Evolutionary conservation across 345 rosid species (phyloP), one percentile per base, ranked within the genome.

Genomic region (Eucalyptus cloeziana): DNA sequence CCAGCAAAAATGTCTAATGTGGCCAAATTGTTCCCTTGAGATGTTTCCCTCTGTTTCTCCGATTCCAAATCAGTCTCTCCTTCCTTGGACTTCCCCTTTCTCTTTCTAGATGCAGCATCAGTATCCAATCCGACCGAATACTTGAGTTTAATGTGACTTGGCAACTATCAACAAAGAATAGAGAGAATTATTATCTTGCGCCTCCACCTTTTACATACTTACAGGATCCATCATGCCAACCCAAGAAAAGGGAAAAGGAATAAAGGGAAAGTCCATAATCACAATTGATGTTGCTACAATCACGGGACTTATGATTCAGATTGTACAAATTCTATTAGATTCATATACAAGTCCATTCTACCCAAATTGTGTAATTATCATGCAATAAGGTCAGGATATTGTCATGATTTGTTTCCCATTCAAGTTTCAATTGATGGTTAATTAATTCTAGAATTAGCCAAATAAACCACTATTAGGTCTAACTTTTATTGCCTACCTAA

Each of bases 1-100:
- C 99, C 99, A 64, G 99, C 95, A 94, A 96, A 96, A 85, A 96
- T 95, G 92, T 96, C 98, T 27, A 95, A 90, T 69, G 99, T 95
- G 90, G 96, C 95, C 88, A 96, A 49, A 88, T 88, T 52, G 86
- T 85, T 92, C 67, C 86, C 89, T 86, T 89, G 88, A 86, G 92
- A 90, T 89, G 89, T 90, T 52, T 90, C 94, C 76, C n/a, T 86
- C 88, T 90, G 91, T 88, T 92, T 92, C 62, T 88, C 94, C 87
- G 47, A 50, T 49, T 89, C 94, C 60, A 87, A 54, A 64, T 92
- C 92, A 86, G 86, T 86, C 88, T 95, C 97, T 85, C 92, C 94
- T 91, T 93, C 96, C 91, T 92, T 91, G 47, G 93, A 85, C 90
- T 97, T 97, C 31, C 99, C 99, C 90, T 97, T 97, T 91, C 91